Conservation (phyloP, 129 eudicot genomes). For the Glebionis coronaria region DNA sequence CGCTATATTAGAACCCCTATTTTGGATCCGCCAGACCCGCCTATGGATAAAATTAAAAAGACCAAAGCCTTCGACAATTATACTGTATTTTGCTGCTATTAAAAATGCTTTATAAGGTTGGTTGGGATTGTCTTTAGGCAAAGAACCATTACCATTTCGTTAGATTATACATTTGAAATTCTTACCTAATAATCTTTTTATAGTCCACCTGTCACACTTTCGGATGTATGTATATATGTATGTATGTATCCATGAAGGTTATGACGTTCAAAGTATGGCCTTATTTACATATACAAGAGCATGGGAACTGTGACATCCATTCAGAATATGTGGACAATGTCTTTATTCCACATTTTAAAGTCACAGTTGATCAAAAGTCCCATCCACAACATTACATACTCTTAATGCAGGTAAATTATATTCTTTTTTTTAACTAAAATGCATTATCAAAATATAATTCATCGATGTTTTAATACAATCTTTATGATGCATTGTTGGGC, state of each 20-base stretch:
- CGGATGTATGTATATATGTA: too few species aligned
- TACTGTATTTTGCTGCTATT: slow-evolving; percentile 38
- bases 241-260: too few species aligned
- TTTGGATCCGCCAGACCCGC: too few species aligned
- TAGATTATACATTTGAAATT: too few species aligned
- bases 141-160: too few species aligned
- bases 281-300: slow-evolving; percentile 43
- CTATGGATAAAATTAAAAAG: too few species aligned
- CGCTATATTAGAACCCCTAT: too few species aligned
- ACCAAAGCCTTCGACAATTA: background rate
- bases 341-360: slow-evolving; percentile 66
- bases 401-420: slow-evolving; percentile 47
- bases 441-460: background rate
- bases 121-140: too few species aligned
- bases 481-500: slow-evolving; percentile 53
- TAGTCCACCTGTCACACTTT: too few species aligned
- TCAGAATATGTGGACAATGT: slow-evolving; percentile 58
- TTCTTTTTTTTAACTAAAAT: background rate
- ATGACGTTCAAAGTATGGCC: too few species aligned
- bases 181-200: too few species aligned
- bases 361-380: slow-evolving; percentile 54
- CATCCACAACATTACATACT: slow-evolving; percentile 65
- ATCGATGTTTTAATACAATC: background rate
- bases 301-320: slow-evolving; percentile 69
- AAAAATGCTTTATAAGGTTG: too few species aligned